These are phyloP conservation scores for Fusarium circinatum DNA, from an alignment of 2,329 filamentous ascomycete species.

Conservation along the genomic window DNA sequence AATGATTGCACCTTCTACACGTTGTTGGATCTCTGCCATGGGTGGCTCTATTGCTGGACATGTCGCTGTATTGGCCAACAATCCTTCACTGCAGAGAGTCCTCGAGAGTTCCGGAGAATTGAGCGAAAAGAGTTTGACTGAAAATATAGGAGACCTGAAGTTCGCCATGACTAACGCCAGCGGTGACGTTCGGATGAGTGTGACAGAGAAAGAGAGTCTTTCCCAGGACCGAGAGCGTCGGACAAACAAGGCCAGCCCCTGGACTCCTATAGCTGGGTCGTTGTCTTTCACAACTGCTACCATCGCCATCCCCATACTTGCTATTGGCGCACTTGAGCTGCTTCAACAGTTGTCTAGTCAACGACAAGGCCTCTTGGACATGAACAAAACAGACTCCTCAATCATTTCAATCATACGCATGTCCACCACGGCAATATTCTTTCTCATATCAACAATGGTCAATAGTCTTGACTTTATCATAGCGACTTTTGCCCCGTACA, in stretches of 20 bases:
- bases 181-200: rapidly evolving
- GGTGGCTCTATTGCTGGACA: rapidly evolving
- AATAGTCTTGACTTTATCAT: not conserved
- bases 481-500: not conserved
- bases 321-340: rapidly evolving
- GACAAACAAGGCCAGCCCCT: rapidly evolving
- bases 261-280: not conserved
- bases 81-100: not conserved
- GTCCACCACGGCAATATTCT: not conserved
- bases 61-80: not conserved
- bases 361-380: not conserved
- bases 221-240: rapidly evolving
- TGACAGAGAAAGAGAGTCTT: rapidly evolving
- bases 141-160: rapidly evolving
- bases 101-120: rapidly evolving
- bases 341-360: rapidly evolving
- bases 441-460: not conserved
- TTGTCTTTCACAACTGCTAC: rapidly evolving
- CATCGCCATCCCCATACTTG: rapidly evolving
- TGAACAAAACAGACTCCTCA: not conserved
- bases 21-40: rapidly evolving
- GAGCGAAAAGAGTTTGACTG: not conserved
- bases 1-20: not conserved
- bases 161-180: rapidly evolving
- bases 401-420: not conserved